Evolutionary conservation across 768 basidiomycete genomes (phyloP).

Genomic region (Candolleomyces aberdarensis): DNA sequence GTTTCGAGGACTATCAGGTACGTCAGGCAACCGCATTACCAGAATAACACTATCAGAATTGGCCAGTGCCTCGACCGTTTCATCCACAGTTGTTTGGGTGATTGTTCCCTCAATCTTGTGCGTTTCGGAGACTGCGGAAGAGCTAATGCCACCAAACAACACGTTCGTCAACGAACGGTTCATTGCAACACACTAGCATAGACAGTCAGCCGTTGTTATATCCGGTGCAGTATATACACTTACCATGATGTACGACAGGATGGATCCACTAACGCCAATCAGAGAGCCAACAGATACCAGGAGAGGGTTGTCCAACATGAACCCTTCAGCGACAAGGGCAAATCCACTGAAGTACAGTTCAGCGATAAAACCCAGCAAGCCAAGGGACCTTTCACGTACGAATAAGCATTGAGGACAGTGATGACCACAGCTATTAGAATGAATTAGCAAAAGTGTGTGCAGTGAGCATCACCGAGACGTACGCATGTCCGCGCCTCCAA

Average conservation of each 20-base stretch:
- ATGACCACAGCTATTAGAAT: constrained; percentile 71
- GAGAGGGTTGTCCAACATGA: constrained; percentile 87
- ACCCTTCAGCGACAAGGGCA: constrained; percentile 88
- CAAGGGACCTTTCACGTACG: constrained; percentile 31
- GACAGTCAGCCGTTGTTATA: not conserved
- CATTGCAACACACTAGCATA: constrained; percentile 83
- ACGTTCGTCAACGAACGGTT: constrained; percentile 85
- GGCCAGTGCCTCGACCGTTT: constrained; percentile 71
- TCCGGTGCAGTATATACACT: constrained; percentile 12
- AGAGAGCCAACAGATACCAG: constrained; percentile 81
- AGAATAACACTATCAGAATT: constrained; percentile 85
- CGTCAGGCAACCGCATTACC: constrained; percentile 16
- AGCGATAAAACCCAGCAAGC: not conserved
- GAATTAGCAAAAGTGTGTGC: constrained; percentile 6
- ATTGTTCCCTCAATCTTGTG: constrained; percentile 84
- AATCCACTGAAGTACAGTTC: constrained; percentile 49
- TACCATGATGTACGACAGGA: constrained; percentile 92
- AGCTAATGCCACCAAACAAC: constrained; percentile 80
- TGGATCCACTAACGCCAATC: constrained; percentile 88
- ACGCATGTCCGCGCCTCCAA: constrained; percentile 95
- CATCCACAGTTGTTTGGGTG: constrained; percentile 75
- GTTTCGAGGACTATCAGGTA: too few relatives aligned
- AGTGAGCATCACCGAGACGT: constrained; percentile 25
- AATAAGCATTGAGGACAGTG: constrained; percentile 88
- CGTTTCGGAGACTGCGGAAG: constrained; percentile 49